Conservation (phyloP, 2,329 filamentous ascomycete genomes). For the Kalaharituber pfeilii region DNA sequence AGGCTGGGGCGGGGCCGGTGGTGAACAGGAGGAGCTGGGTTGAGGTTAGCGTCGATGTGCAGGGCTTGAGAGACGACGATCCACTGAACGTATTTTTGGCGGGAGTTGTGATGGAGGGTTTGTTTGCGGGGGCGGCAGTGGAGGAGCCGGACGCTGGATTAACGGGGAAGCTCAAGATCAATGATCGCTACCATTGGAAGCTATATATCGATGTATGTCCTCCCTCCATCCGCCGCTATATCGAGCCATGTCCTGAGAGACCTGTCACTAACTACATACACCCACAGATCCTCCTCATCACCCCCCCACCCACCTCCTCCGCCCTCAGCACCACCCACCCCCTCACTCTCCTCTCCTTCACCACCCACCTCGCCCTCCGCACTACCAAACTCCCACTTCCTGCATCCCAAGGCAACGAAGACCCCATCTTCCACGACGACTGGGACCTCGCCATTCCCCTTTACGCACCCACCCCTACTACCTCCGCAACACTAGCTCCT, state of each 20-base stretch:
- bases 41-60: conserved; percentile 80
- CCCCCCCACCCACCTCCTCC: conserved; percentile 47
- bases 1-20: conserved; percentile 24
- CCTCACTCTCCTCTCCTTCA: conserved; percentile 77
- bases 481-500: conserved; percentile 10
- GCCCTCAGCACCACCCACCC: conserved; percentile 73
- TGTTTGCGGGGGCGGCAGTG: conserved; percentile 44
- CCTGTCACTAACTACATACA: background rate
- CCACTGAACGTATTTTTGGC: conserved; percentile 70
- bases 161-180: conserved; percentile 63
- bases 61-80: conserved; percentile 80
- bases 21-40: conserved; percentile 47
- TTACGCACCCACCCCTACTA: conserved; percentile 40
- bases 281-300: conserved; percentile 68
- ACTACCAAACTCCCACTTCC: conserved; percentile 68
- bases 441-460: conserved; percentile 71
- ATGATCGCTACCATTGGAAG: conserved; percentile 87
- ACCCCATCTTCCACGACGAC: conserved; percentile 94
- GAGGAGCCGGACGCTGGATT: conserved; percentile 33
- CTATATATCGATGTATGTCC: conserved; percentile 73
- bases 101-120: conserved; percentile 73
- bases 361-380: conserved; percentile 81
- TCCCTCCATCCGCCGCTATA: background rate
- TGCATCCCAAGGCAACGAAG: conserved; percentile 81
- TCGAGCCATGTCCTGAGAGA: background rate